Conservation (phyloP, 768 basidiomycete genomes). For the Daedaleopsis sinensis region DNA sequence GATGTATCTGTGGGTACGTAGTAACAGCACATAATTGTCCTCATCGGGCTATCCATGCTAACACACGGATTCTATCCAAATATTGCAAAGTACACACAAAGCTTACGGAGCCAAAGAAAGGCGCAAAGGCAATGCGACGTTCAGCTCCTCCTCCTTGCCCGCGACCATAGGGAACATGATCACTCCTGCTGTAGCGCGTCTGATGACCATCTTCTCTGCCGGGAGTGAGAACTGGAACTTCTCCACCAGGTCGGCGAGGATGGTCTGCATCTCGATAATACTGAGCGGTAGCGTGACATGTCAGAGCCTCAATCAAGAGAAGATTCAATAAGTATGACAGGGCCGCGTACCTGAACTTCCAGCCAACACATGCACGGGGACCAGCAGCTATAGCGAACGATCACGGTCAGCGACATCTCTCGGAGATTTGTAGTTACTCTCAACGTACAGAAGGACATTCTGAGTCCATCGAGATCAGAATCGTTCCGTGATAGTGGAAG, state of each 20-base stretch:
- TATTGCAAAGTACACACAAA: too few relatives aligned
- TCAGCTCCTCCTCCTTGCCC: conserved; percentile 26
- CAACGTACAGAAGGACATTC: conserved; percentile 15
- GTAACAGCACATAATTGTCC: too few relatives aligned
- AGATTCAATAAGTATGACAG: too few relatives aligned
- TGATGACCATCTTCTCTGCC: conserved; percentile 27
- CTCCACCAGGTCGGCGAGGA: conserved; percentile 35
- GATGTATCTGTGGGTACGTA: conserved; percentile 13
- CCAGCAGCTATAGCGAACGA: conserved; percentile 7
- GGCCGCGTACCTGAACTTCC: conserved; percentile 21
- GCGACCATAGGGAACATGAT: conserved; percentile 35
- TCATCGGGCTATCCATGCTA: too few relatives aligned
- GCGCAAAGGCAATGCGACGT: too few relatives aligned
- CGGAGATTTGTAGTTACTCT: background rate
- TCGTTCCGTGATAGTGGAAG: too few relatives aligned
- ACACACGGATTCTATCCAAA: too few relatives aligned
- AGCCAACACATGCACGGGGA: conserved; percentile 17
- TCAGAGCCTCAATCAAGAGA: background rate
- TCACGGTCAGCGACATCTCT: background rate
- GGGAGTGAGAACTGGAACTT: conserved; percentile 38
- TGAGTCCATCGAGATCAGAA: background rate
- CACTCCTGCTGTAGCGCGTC: conserved; percentile 27
- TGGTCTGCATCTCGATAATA: conserved; percentile 35
- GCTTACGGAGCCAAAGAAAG: too few relatives aligned
- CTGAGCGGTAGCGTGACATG: background rate